Conservation (phyloP, 768 basidiomycete genomes). For the Megacollybia marginata region DNA sequence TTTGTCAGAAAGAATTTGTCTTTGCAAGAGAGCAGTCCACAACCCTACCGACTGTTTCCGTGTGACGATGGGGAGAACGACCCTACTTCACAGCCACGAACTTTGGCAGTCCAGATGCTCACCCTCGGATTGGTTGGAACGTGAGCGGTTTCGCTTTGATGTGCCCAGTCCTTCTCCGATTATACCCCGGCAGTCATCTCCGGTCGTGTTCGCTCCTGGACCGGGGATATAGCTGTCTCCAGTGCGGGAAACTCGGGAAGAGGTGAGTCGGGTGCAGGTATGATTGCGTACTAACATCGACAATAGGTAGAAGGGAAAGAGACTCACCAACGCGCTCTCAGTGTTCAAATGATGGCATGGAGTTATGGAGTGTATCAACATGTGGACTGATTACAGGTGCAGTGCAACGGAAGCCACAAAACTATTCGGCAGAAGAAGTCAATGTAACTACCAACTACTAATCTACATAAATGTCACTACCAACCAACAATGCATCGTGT, state of each 20-base stretch:
- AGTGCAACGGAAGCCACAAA: not conserved
- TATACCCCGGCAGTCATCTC: not conserved
- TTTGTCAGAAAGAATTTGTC: conserved; percentile 28
- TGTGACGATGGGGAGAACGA: not conserved
- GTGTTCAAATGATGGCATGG: conserved; percentile 28
- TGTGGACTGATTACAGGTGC: not conserved
- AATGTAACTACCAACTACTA: conserved; percentile 51
- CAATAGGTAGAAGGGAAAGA: not conserved
- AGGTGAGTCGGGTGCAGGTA: too few species aligned
- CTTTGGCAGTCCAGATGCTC: too few species aligned
- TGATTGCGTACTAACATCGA: too few species aligned
- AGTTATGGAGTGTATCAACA: conserved; percentile 25
- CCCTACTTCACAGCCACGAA: not conserved
- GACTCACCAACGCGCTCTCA: conserved; percentile 9
- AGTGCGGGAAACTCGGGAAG: conserved; percentile 9
- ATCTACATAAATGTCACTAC: too few species aligned
- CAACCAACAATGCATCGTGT: too few species aligned
- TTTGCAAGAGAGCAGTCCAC: not conserved
- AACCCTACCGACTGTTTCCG: not conserved
- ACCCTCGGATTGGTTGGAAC: too few species aligned
- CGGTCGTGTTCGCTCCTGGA: conserved; percentile 25
- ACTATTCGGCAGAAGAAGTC: not conserved
- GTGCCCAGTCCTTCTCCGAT: too few species aligned
- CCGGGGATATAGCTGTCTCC: conserved; percentile 32
- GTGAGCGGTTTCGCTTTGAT: too few species aligned